Percentiles rank a stretch among this genome's conserved stretches.
phyloP scores from a whole-genome alignment of 176 grass and related monocot species.

The Stipa capillata region DNA sequence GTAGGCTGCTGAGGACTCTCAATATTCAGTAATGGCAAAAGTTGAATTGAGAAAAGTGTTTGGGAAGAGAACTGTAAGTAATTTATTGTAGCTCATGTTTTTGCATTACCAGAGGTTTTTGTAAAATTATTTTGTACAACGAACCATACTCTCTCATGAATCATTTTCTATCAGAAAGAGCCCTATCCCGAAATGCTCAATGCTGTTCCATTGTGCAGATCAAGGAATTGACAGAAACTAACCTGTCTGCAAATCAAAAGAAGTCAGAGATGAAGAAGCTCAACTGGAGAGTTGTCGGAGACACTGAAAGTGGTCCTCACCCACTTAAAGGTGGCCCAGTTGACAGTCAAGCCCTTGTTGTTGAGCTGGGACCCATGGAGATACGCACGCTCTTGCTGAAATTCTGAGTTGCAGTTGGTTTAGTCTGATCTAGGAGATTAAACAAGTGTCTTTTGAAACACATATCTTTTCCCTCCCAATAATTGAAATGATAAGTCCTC shows the following conservation, averaged over 20 bases:
- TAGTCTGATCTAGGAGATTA: not conserved
- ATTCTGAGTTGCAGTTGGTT: slow-evolving; percentile 32
- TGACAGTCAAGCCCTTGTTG: slow-evolving; percentile 36
- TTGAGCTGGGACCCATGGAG: slow-evolving; percentile 86
- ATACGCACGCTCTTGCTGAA: slow-evolving; percentile 73
- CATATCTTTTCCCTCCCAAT: not conserved
- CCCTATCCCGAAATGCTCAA: not conserved
- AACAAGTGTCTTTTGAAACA: not conserved
- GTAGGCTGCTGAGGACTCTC: slow-evolving; percentile 56
- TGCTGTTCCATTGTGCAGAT: slow-evolving; percentile 34
- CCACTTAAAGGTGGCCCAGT: slow-evolving; percentile 49
- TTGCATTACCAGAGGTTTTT: not conserved
- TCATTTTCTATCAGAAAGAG: not conserved
- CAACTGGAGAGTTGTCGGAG: slow-evolving; percentile 42
- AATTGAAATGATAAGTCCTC: not conserved
- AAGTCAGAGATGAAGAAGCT: slow-evolving; percentile 76
- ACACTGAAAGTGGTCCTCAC: not conserved
- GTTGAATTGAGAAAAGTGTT: slow-evolving; percentile 76
- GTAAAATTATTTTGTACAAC: not conserved
- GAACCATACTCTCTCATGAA: not conserved
- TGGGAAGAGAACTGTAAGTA: slow-evolving; percentile 49
- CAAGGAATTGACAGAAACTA: slow-evolving; percentile 65
- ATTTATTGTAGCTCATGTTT: not conserved
- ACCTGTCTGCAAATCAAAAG: slow-evolving; percentile 70
- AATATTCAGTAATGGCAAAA: slow-evolving; percentile 54